Evolutionary conservation across 768 basidiomycete species (phyloP), one percentile per base, ranked within the genome.

Genomic region (Tulasnella sp.): DNA sequence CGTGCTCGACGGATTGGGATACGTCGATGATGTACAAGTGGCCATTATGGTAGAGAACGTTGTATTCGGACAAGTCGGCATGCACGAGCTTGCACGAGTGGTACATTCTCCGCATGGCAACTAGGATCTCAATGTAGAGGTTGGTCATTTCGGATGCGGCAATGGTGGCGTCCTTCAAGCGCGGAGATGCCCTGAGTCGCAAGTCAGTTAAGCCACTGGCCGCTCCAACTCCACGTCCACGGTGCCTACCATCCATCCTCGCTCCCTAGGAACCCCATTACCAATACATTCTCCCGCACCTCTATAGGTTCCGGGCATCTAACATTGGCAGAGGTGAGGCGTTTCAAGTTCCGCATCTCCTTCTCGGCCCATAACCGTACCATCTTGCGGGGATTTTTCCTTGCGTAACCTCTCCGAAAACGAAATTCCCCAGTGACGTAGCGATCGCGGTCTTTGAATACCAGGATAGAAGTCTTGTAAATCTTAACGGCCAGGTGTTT

Each of bases 291-390:
- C 68, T 97, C 92, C 57, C 92, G 78, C 7, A 96, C 91, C 67
- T 98, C 96, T 15, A 93, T 64, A 2, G 92, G 88, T 43, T 87
- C 84, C 1, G 96, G 96, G 60, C 86, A 88, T 43, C 77, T 75
- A 49, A 99, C 79, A 0, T 87, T 92, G 17, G 88, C 88, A n/a
- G 81, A 71, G 7, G 78, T 75, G 43, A 99, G 71, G 31, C 96
- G 78, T 66, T 85, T 84, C 60, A 99, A 72, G 67, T 99, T 99
- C 21, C 96, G 81, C 84, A 97, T 86, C 69, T 99, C 96, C 71
- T 99, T 99, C 70, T 99, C 96, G 2, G 96, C 96, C 96, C 96
- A 99, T 2, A 98, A 70, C 14, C 91, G 78, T 17, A 99, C 93
- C 94, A 99, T 98, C 72, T 99, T 99, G 25, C 96, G 80, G 14